These are phyloP conservation scores for Leishmania tropica DNA, from an alignment of 208 protist species.

Conservation along the genomic window DNA sequence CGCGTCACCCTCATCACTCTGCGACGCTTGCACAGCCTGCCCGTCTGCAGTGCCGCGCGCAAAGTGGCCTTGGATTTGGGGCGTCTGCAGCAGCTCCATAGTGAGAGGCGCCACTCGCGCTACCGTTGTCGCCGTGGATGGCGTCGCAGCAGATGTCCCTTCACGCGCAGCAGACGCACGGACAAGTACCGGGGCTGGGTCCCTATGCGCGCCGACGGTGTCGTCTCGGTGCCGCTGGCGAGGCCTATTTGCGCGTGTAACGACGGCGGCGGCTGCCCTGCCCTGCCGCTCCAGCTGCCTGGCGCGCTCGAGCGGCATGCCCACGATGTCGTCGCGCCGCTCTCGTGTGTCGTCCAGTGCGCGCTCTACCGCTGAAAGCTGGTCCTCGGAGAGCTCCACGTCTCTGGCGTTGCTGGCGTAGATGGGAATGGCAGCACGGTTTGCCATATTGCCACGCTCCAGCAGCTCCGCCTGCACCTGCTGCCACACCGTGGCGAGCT, in stretches of 20 bases:
- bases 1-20: slow-evolving; percentile 2
- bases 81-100: slow-evolving; percentile 38
- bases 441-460: slow-evolving; percentile 34
- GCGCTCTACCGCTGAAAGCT: slow-evolving; percentile 40
- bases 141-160: neutral
- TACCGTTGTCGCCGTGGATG: neutral
- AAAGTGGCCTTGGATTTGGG: slow-evolving; percentile 28
- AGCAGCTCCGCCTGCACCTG: slow-evolving; percentile 45
- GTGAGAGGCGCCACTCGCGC: slow-evolving; percentile 29
- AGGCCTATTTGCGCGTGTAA: neutral
- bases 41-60: neutral
- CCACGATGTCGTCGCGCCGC: slow-evolving; percentile 55
- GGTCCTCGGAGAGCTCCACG: slow-evolving; percentile 36
- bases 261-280: neutral
- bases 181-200: neutral
- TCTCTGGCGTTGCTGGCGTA: slow-evolving; percentile 49
- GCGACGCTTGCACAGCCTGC: neutral
- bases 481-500: slow-evolving; percentile 57
- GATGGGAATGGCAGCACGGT: slow-evolving; percentile 59
- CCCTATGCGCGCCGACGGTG: no score
- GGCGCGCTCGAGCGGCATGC: slow-evolving; percentile 52
- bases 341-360: slow-evolving; percentile 45
- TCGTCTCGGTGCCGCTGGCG: neutral
- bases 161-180: neutral
- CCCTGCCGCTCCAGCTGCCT: slow-evolving; percentile 23